These are phyloP conservation scores for Tephrocybe sp. DNA, from an alignment of 768 basidiomycete genomes.

Conservation along the genomic window DNA sequence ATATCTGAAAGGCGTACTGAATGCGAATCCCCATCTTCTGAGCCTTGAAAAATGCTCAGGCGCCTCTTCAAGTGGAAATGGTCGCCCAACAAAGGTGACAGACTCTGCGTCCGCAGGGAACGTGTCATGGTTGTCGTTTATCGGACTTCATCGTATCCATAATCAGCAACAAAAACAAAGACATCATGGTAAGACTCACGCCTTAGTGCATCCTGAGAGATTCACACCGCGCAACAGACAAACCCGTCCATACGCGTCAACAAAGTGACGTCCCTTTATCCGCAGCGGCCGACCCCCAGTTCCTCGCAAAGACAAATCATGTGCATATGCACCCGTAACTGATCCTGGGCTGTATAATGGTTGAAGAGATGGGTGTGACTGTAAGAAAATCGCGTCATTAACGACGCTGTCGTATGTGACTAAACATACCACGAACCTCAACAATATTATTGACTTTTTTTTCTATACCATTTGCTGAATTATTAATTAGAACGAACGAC, in stretches of 20 bases:
- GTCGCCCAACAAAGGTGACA: slow-evolving; percentile 86
- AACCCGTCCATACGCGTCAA: slow-evolving; percentile 78
- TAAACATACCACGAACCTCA: slow-evolving; percentile 2
- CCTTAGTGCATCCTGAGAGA: slow-evolving; percentile 79
- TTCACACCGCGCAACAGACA: slow-evolving; percentile 85
- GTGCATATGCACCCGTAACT: slow-evolving; percentile 49
- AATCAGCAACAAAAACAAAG: slow-evolving; percentile 11
- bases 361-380: slow-evolving; percentile 46
- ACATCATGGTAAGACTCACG: slow-evolving; percentile 41
- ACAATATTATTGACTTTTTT: neutral
- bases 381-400: neutral
- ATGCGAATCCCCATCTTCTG: slow-evolving; percentile 84
- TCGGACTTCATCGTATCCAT: slow-evolving; percentile 44
- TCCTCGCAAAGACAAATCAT: slow-evolving; percentile 63
- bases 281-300: slow-evolving; percentile 51
- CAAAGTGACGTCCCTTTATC: slow-evolving; percentile 74
- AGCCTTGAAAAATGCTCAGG: slow-evolving; percentile 79
- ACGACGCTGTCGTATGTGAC: neutral
- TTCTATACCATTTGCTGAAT: slow-evolving; percentile 11
- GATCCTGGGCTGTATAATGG: slow-evolving; percentile 46
- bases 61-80: slow-evolving; percentile 89
- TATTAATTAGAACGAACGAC: slow-evolving; percentile 47
- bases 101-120: slow-evolving; percentile 64
- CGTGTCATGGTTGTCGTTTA: slow-evolving; percentile 59
- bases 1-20: slow-evolving; percentile 50